phyloP scores from a whole-genome alignment of 2,329 filamentous ascomycete species.

The Hymenoscyphus albidus region DNA sequence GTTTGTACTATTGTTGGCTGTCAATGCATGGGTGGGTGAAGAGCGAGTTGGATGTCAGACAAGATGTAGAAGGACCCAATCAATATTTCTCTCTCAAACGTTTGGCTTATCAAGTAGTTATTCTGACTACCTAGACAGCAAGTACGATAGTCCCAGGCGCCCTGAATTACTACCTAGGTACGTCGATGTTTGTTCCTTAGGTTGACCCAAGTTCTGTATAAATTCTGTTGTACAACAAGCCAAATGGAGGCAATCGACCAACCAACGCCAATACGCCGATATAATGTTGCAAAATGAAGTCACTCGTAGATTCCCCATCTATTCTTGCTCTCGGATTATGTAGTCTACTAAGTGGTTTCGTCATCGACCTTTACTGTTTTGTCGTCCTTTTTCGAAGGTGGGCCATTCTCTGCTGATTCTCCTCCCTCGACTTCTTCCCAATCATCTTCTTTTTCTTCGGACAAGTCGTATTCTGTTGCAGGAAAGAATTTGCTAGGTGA shows the following conservation, averaged over 20 bases:
- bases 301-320: not conserved
- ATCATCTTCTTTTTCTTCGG: slow-evolving; percentile 20
- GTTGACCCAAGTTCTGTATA: not conserved
- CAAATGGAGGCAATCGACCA: not conserved
- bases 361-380: slow-evolving; percentile 1
- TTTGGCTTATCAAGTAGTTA: not conserved
- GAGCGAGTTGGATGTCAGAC: no score
- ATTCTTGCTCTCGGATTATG: not conserved
- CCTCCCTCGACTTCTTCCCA: slow-evolving; percentile 31
- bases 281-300: not conserved
- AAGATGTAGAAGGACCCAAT: no score
- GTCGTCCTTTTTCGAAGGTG: slow-evolving; percentile 16
- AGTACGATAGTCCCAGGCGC: not conserved
- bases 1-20: no score
- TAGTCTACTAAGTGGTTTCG: slow-evolving; percentile 24
- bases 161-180: not conserved
- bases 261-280: not conserved
- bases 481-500: slow-evolving; percentile 44
- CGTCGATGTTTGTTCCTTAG: not conserved
- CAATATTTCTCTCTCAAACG: not conserved
- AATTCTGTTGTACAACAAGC: not conserved
- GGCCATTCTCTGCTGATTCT: slow-evolving; percentile 27
- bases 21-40: no score
- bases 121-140: not conserved
- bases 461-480: slow-evolving; percentile 34